These are phyloP conservation scores for Albifimbria verrucaria DNA, from an alignment of 2,329 filamentous ascomycete species.

Conservation along the genomic window DNA sequence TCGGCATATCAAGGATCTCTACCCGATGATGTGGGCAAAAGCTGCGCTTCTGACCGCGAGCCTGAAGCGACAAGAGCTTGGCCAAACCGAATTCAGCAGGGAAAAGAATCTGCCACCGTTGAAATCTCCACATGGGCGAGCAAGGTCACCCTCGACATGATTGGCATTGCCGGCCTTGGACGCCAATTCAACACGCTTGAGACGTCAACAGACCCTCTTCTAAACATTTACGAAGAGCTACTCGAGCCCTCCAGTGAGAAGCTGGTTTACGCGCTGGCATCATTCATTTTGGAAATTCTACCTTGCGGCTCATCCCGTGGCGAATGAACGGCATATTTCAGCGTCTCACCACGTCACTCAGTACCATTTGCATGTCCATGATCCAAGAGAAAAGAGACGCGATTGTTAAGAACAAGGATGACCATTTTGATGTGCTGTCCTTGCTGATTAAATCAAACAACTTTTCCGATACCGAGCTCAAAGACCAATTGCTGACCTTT, in stretches of 20 bases:
- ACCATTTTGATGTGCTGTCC: constrained; percentile 62
- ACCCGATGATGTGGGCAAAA: constrained; percentile 68
- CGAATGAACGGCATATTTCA: constrained; percentile 39
- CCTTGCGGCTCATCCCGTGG: constrained; percentile 42
- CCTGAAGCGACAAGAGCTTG: constrained; percentile 36
- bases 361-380: constrained; percentile 40
- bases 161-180: constrained; percentile 55
- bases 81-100: too few relatives aligned
- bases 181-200: constrained; percentile 46
- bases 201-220: constrained; percentile 33
- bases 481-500: constrained; percentile 54
- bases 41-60: constrained; percentile 28
- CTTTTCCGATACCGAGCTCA: constrained; percentile 49
- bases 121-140: constrained; percentile 47
- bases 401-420: constrained; percentile 36
- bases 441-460: constrained; percentile 48
- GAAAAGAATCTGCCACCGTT: constrained; percentile 12
- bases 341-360: constrained; percentile 30
- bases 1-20: constrained; percentile 66
- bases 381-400: constrained; percentile 47
- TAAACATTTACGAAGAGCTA: constrained; percentile 43
- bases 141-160: constrained; percentile 56
- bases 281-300: constrained; percentile 31
- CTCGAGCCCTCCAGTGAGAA: constrained; percentile 44
- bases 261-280: constrained; percentile 36